Percentiles rank a stretch among this genome's conserved stretches.
phyloP scores from a whole-genome alignment of 371 early-diverging fungal species.

The Coemansia sp. region DNA sequence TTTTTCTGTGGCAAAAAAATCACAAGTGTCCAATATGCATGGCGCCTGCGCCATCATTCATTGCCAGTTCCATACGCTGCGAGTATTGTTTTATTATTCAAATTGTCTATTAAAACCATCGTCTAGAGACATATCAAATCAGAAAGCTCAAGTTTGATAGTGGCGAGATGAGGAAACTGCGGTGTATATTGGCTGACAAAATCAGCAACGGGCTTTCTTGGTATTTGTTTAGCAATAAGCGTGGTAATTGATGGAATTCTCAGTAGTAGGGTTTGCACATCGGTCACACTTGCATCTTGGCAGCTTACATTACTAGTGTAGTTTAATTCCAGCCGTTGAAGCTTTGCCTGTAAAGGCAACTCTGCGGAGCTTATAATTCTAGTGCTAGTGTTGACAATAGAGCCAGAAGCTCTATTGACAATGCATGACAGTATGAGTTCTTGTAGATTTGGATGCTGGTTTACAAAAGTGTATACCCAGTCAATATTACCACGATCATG shows the following conservation, averaged over 20 bases:
- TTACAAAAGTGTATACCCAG: no score
- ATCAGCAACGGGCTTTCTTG: not conserved
- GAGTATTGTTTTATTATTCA: no score
- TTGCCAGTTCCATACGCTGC: not conserved
- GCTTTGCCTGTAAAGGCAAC: no score
- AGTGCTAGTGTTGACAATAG: no score
- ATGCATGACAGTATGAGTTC: no score
- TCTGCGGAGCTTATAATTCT: no score
- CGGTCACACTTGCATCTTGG: no score
- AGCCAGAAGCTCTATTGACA: no score
- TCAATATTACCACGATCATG: not conserved
- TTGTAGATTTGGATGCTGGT: no score
- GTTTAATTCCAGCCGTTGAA: no score
- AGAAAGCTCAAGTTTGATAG: not conserved
- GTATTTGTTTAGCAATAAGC: not conserved
- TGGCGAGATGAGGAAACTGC: slow-evolving; percentile 1
- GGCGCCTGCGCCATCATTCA: slow-evolving; percentile 4
- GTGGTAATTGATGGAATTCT: not conserved
- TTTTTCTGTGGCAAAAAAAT: not conserved
- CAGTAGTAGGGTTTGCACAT: not conserved
- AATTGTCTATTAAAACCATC: not conserved
- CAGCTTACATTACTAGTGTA: no score
- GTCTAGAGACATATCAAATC: not conserved
- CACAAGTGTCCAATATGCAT: not conserved
- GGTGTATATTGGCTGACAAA: not conserved